Conservation (phyloP, 129 eudicot species). For the Artemisia tridentata region DNA sequence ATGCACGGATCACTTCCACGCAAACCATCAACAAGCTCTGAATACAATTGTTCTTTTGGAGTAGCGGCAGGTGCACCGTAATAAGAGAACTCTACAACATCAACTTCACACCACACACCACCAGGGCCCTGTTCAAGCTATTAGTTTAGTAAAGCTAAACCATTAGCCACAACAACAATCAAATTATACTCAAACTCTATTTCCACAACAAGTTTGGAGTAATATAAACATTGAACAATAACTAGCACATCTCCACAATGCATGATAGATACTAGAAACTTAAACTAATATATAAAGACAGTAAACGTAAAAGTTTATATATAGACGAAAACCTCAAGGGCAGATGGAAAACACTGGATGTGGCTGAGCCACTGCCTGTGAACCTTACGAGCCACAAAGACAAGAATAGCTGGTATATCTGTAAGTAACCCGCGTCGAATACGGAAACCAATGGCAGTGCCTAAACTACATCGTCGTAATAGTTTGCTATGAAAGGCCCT, state of each 20-base stretch:
- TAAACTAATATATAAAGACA: background rate
- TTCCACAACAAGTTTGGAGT: background rate
- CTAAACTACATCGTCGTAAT: constrained; percentile 62
- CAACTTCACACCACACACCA: constrained; percentile 92
- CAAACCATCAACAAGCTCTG: constrained; percentile 78
- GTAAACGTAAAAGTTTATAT: too few relatives aligned
- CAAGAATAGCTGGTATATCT: constrained; percentile 81
- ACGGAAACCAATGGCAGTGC: constrained; percentile 77
- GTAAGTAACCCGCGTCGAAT: constrained; percentile 64
- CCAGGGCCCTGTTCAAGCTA: constrained; percentile 74
- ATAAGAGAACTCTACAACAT: constrained; percentile 84
- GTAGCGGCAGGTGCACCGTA: constrained; percentile 76
- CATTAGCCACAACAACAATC: background rate
- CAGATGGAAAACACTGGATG: constrained; percentile 57
- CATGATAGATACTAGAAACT: background rate
- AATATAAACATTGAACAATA: background rate
- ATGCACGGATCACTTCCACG: constrained; percentile 70
- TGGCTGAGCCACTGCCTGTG: constrained; percentile 71
- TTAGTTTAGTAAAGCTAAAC: background rate
- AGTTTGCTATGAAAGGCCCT: constrained; percentile 77
- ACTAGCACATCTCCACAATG: background rate
- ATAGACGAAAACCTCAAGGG: constrained; percentile 59
- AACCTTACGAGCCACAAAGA: constrained; percentile 81
- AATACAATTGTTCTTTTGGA: constrained; percentile 58
- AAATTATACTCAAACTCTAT: background rate